Base-by-base conservation (phyloP, 441 rosid genomes). In the Capsella rubella region DNA sequence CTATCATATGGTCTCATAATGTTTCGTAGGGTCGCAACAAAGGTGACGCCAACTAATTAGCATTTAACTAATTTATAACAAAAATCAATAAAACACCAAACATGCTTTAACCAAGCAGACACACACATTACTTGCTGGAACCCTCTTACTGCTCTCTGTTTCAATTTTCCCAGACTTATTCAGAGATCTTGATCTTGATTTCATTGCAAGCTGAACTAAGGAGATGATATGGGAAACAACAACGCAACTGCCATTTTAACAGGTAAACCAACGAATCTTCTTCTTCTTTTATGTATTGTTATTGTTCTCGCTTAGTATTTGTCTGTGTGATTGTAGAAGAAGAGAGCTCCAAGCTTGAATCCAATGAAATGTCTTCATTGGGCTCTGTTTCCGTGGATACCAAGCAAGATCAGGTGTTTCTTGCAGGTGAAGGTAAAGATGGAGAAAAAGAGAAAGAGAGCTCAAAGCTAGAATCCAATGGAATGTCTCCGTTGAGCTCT, bases 171-270 rank as follows among this genome's bases (percentile, higher is more conserved):
- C 56, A 51, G 25, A n/a, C 42, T 9, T 34, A 5, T 56, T 57
- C 56, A 49, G 50, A 63, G 61, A 63, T 49, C 67, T 43, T 60
- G 61, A 63, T 49, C 67, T 43, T 60, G 64, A 9, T 27, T 55
- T 10, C 25, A 31, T 34, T 62, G 29, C 35, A 8, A 53, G 45
- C 34, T 85, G 81, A 83, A 39, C 61, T 79, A 85, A 91, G 88
- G 87, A 67, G 83, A 84, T 83, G 91, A 92, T 83, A 90, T 90
- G 97, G 96, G 97, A 40, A 92, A 92, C 87, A 90, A 70, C 75
- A 90, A 86, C 82, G 81, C 94, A 34, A 81, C 91, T 5, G 86
- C 82, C 18, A 77, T 0, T 58, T 85, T 71, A 82, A 67, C 74
- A 86, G 96, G 60, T 59, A 8, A 5, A 27, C 14, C 45, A 15